phyloP scores from a whole-genome alignment of 129 eudicot genomes.

The Erigeron canadensis region DNA sequence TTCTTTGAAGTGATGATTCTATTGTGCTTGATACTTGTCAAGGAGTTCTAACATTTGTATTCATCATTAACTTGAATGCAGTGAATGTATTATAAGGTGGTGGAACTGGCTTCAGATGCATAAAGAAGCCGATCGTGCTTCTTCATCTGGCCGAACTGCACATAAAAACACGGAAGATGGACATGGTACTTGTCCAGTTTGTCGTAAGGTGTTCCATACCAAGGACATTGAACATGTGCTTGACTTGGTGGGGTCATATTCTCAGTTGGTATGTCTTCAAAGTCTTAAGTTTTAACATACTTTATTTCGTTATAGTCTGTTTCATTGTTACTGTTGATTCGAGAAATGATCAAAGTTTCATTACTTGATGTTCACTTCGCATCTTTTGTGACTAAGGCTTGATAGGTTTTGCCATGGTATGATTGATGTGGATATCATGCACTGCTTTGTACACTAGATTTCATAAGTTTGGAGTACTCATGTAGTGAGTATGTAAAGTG shows the following conservation, averaged over 20 bases:
- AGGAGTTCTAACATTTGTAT: neutral
- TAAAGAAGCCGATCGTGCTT: conserved; percentile 38
- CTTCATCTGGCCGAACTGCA: conserved; percentile 33
- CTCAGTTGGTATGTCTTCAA: conserved; percentile 49
- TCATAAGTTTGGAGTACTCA: conserved; percentile 4
- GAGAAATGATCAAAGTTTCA: neutral
- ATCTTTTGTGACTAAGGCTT: neutral
- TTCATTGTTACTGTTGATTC: neutral
- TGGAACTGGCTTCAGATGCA: conserved; percentile 67
- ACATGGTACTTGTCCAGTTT: conserved; percentile 71
- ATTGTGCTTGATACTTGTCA: neutral
- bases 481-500: neutral
- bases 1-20: neutral
- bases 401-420: neutral
- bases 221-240: conserved; percentile 89
- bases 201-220: conserved; percentile 74
- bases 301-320: neutral
- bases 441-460: neutral
- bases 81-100: conserved; percentile 91
- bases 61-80: conserved; percentile 28
- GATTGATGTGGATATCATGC: conserved; percentile 1
- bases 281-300: conserved; percentile 3
- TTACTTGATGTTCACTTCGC: conserved; percentile 3
- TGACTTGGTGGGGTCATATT: conserved; percentile 53
- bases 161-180: conserved; percentile 39